Conservation (phyloP, 2,329 filamentous ascomycete species). For the Fusarium sp. region DNA sequence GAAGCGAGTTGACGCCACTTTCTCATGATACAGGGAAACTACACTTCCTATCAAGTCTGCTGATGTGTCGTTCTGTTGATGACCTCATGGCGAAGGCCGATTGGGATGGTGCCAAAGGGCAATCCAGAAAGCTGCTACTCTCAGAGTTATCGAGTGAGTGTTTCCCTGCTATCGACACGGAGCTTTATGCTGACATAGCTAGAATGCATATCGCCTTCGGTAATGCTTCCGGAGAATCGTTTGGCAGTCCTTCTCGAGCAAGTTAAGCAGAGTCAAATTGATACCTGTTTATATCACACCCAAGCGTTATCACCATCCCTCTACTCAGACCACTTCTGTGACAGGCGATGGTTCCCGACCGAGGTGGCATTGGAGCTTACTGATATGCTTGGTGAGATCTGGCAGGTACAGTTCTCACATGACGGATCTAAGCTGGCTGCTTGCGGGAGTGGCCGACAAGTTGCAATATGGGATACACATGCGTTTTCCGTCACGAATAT, state of each 20-base stretch:
- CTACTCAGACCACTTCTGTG: conserved; percentile 89
- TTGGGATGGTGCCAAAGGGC: conserved; percentile 85
- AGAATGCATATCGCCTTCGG: conserved; percentile 93
- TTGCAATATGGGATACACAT: conserved; percentile 84
- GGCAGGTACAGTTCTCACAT: conserved; percentile 91
- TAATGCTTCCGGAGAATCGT: conserved; percentile 95
- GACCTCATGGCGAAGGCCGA: conserved; percentile 81
- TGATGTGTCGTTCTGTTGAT: conserved; percentile 87
- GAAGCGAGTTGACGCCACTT: conserved; percentile 87
- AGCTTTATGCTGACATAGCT: conserved; percentile 51
- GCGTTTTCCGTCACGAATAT: conserved; percentile 74
- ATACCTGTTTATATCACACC: conserved; percentile 89
- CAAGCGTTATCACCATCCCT: conserved; percentile 81
- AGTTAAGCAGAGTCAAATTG: conserved; percentile 86
- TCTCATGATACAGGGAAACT: conserved; percentile 82
- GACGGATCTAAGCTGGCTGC: conserved; percentile 86
- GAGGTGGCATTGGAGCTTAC: conserved; percentile 77
- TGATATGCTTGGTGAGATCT: conserved; percentile 85
- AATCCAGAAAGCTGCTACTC: conserved; percentile 79
- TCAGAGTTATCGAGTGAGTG: conserved; percentile 84
- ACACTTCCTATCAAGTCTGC: conserved; percentile 85
- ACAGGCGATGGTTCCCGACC: conserved; percentile 82
- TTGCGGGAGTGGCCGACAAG: conserved; percentile 78
- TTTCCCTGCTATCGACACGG: not conserved
- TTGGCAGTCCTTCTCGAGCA: conserved; percentile 84